Percentiles rank a stretch among this genome's conserved stretches.
These are phyloP conservation scores for Nannochloropsis oceanica DNA, from an alignment of 108 stramenopile genomes.

Conservation along the genomic window DNA sequence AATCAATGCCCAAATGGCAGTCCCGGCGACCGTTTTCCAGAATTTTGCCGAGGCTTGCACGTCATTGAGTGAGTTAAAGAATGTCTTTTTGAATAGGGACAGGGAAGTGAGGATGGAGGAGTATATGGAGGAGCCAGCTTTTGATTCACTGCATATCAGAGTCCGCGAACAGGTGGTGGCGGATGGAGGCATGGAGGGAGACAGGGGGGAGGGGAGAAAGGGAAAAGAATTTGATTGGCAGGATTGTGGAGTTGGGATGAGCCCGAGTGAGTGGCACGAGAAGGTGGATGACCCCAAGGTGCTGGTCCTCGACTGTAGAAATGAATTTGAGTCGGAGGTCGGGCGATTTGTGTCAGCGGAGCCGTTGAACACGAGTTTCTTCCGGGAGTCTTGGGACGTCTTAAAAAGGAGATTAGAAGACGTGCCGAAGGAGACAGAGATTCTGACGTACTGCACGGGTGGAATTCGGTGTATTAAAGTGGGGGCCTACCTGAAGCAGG, in stretches of 20 bases:
- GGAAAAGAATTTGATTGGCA: conserved; percentile 59
- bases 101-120: conserved; percentile 25
- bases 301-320: conserved; percentile 41
- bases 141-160: conserved; percentile 67
- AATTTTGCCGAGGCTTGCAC: conserved; percentile 1
- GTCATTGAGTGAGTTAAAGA: background rate
- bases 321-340: conserved; percentile 75
- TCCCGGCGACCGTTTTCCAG: conserved; percentile 39
- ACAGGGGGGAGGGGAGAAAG: background rate
- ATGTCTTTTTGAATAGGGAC: conserved; percentile 25
- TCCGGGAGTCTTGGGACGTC: conserved; percentile 73
- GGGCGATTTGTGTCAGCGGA: conserved; percentile 73
- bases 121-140: conserved; percentile 47
- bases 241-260: conserved; percentile 69
- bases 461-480: conserved; percentile 88
- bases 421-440: conserved; percentile 64
- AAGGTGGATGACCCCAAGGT: conserved; percentile 34
- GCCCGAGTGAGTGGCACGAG: conserved; percentile 81
- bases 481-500: conserved; percentile 71
- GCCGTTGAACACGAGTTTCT: conserved; percentile 69
- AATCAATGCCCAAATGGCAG: conserved; percentile 92
- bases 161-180: conserved; percentile 80
- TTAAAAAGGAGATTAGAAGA: conserved; percentile 56
- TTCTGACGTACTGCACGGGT: conserved; percentile 89
- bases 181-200: conserved; percentile 60